Percentiles rank a stretch among this genome's conserved stretches.
These are phyloP conservation scores for Paraphoma chrysanthemicola DNA, from an alignment of 2,329 filamentous ascomycete genomes.

Conservation along the genomic window DNA sequence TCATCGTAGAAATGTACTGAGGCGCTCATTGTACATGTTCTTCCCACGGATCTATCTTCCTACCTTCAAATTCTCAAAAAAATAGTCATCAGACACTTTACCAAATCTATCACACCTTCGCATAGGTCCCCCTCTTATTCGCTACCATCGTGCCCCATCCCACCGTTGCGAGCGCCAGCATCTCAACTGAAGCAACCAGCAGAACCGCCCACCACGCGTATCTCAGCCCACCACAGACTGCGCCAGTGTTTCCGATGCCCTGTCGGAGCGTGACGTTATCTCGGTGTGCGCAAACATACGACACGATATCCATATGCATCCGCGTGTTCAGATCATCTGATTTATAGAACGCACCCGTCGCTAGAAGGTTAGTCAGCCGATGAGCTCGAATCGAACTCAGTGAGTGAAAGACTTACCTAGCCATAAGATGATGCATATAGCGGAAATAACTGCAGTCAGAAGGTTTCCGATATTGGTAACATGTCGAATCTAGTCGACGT, in stretches of 20 bases:
- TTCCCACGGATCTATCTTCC: background rate
- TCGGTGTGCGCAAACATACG: background rate
- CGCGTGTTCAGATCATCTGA: background rate
- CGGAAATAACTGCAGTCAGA: too few species aligned
- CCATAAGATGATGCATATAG: too few species aligned
- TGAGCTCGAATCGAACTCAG: too few species aligned
- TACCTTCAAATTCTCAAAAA: background rate
- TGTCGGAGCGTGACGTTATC: background rate
- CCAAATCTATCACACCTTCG: background rate
- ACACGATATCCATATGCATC: background rate
- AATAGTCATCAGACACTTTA: background rate
- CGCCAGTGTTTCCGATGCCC: background rate
- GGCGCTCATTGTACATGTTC: too few species aligned
- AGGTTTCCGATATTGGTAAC: too few species aligned
- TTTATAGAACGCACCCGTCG: background rate
- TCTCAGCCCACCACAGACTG: background rate
- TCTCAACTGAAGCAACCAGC: background rate
- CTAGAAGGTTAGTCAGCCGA: background rate
- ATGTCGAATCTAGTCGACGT: too few species aligned
- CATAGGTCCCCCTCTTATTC: background rate
- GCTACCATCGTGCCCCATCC: background rate
- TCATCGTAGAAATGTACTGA: too few species aligned
- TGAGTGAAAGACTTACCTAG: too few species aligned
- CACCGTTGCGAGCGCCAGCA: background rate
- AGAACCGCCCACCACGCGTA: background rate